A percentile compares a stretch with the other conserved stretches of the same genome.
phyloP scores from a whole-genome alignment of 306 rosid genomes.

The Dryas drummondii region DNA sequence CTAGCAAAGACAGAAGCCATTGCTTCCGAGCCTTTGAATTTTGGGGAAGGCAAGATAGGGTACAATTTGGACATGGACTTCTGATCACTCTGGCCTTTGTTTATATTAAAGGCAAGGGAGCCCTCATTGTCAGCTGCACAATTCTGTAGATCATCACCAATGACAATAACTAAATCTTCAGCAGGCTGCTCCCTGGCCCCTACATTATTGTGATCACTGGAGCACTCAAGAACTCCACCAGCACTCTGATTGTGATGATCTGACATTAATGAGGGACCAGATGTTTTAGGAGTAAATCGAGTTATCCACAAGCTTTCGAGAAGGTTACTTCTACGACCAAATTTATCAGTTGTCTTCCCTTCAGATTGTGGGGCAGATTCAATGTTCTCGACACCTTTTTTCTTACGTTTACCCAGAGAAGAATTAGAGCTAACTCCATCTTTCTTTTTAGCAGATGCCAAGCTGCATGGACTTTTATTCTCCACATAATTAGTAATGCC shows the following conservation, averaged over 20 bases:
- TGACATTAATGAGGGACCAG: conserved; percentile 27
- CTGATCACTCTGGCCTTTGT: conserved; percentile 33
- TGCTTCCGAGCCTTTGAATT: conserved; percentile 46
- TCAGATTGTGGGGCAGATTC: conserved; percentile 37
- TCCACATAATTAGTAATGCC: conserved; percentile 28
- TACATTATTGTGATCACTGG: conserved; percentile 30
- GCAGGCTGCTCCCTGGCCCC: conserved; percentile 29
- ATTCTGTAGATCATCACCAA: conserved; percentile 30
- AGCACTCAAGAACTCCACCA: conserved; percentile 37
- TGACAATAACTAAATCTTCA: conserved; percentile 29
- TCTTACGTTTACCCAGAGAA: conserved; percentile 43
- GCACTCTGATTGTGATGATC: conserved; percentile 29
- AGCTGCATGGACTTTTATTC: conserved; percentile 27
- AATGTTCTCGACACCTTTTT: conserved; percentile 32
- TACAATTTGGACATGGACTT: conserved; percentile 27
- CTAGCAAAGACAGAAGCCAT: conserved; percentile 64
- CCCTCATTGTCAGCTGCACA: conserved; percentile 31
- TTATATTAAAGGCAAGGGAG: conserved; percentile 25
- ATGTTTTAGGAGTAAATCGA: conserved; percentile 51
- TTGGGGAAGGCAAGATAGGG: conserved; percentile 25
- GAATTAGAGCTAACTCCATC: conserved; percentile 37
- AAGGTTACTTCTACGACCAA: conserved; percentile 33
- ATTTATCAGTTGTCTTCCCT: conserved; percentile 35
- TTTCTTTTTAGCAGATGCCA: conserved; percentile 34
- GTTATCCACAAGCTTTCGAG: conserved; percentile 68